Percentiles rank a stretch among this genome's conserved stretches.
Conservation (phyloP, 805 yeast genomes). For the Wickerhamiella occidentalis region DNA sequence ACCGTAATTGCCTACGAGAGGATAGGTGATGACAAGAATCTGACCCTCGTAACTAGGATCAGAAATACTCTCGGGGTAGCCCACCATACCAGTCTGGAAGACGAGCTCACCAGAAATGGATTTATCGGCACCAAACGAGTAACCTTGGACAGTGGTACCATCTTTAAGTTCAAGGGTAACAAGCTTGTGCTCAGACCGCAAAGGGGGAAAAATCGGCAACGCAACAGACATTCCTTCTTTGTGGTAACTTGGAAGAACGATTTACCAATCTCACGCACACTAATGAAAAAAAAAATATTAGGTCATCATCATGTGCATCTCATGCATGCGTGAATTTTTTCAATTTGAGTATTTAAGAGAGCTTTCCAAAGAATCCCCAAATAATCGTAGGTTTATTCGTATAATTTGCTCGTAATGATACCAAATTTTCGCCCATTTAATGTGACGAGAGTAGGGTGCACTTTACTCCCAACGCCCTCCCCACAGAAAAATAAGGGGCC, state of each 20-base stretch:
- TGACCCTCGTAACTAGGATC: slow-evolving; percentile 99
- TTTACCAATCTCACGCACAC: neutral
- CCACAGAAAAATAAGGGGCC: too few relatives aligned
- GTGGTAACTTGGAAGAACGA: slow-evolving; percentile 6
- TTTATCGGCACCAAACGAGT: slow-evolving; percentile 88
- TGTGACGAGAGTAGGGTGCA: too few relatives aligned
- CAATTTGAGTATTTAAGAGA: too few relatives aligned
- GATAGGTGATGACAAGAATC: slow-evolving; percentile 89
- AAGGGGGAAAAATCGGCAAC: slow-evolving; percentile 81
- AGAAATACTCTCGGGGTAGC: slow-evolving; percentile 94
- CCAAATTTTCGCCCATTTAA: too few relatives aligned
- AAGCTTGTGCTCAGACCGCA: slow-evolving; percentile 69
- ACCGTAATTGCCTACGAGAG: slow-evolving; percentile 97
- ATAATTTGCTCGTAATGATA: too few relatives aligned
- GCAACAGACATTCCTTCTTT: slow-evolving; percentile 27
- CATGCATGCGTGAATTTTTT: neutral
- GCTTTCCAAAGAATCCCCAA: too few relatives aligned
- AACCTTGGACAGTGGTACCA: slow-evolving; percentile 81
- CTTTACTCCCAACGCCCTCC: too few relatives aligned
- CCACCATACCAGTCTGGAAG: slow-evolving; percentile 99
- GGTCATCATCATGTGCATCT: neutral
- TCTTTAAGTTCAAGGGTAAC: slow-evolving; percentile 81
- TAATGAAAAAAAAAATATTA: slow-evolving; percentile 7
- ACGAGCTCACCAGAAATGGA: slow-evolving; percentile 94
- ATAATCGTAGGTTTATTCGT: too few relatives aligned